Evolutionary conservation across 2,329 filamentous ascomycete species (phyloP).

Genomic region (Botrytis byssoidea): DNA sequence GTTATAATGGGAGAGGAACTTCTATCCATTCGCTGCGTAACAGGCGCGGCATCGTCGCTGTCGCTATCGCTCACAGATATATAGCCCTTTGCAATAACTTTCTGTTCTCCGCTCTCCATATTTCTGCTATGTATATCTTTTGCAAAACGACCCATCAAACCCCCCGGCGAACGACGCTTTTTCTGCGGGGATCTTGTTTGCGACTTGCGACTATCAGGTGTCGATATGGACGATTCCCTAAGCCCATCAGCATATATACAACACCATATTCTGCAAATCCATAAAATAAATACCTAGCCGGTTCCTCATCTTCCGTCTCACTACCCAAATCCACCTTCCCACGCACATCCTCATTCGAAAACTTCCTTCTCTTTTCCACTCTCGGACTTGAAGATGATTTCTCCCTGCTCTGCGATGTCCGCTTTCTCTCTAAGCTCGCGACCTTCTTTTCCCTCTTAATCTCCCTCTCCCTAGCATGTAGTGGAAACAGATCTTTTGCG

Average conservation of each 20-base stretch:
- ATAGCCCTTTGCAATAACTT: constrained; percentile 24
- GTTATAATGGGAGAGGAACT: constrained; percentile 2
- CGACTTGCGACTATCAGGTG: constrained; percentile 27
- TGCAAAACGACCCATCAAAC: constrained; percentile 27
- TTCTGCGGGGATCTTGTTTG: constrained; percentile 18
- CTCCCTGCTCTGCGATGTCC: constrained; percentile 31
- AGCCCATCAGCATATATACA: constrained; percentile 8
- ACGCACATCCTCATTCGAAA: constrained; percentile 24
- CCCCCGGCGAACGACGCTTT: constrained; percentile 22
- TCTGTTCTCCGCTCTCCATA: constrained; percentile 14
- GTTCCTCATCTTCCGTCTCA: constrained; percentile 21
- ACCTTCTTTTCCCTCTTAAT: constrained; percentile 39
- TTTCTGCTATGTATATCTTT: constrained; percentile 24
- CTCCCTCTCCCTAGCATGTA: constrained; percentile 45
- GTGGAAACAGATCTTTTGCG: constrained; percentile 46
- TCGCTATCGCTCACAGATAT: constrained; percentile 34
- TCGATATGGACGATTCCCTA: constrained; percentile 31
- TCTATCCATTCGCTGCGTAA: not conserved
- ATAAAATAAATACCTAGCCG: constrained; percentile 9
- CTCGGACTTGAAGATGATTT: constrained; percentile 27
- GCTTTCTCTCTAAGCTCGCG: constrained; percentile 30
- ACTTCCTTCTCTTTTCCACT: constrained; percentile 33
- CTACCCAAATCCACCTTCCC: constrained; percentile 23
- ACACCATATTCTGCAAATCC: not conserved
- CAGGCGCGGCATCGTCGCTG: constrained; percentile 20